phyloP scores from a whole-genome alignment of 352 stramenopile species.

The Phytophthora sojae region DNA sequence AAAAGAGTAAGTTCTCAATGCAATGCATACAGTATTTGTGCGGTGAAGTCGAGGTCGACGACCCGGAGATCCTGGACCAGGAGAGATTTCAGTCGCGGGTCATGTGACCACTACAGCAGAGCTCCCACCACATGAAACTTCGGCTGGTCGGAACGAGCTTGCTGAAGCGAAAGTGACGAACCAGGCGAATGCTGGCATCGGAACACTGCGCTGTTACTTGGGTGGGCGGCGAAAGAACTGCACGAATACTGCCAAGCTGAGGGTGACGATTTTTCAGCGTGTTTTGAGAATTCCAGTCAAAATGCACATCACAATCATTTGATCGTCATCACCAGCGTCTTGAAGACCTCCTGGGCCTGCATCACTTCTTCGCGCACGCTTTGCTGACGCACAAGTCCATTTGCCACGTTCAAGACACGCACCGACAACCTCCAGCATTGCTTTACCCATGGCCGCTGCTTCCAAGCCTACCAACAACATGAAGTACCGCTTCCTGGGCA shows the following conservation, averaged over 20 bases:
- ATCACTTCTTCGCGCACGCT: neutral
- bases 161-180: no score
- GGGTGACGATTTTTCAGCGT: neutral
- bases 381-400: slow-evolving; percentile 21
- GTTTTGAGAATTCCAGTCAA: slow-evolving; percentile 3
- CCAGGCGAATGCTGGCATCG: no score
- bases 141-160: no score
- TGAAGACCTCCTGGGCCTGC: neutral
- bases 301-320: slow-evolving; percentile 12
- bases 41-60: neutral
- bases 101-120: no score
- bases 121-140: no score
- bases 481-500: slow-evolving; percentile 54
- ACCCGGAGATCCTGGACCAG: no score
- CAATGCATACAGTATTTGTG: neutral
- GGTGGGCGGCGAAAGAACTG: no score
- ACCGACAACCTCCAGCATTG: neutral
- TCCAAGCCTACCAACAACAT: slow-evolving; percentile 32
- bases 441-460: slow-evolving; percentile 5
- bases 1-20: neutral
- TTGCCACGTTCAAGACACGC: slow-evolving; percentile 7
- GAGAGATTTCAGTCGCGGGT: no score
- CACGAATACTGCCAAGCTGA: neutral
- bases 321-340: slow-evolving; percentile 11
- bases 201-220: no score